A percentile compares a stretch with the other conserved stretches of the same genome.
Conservation (phyloP, 2,329 filamentous ascomycete genomes). For the Graphiopsis chlorocephala region DNA sequence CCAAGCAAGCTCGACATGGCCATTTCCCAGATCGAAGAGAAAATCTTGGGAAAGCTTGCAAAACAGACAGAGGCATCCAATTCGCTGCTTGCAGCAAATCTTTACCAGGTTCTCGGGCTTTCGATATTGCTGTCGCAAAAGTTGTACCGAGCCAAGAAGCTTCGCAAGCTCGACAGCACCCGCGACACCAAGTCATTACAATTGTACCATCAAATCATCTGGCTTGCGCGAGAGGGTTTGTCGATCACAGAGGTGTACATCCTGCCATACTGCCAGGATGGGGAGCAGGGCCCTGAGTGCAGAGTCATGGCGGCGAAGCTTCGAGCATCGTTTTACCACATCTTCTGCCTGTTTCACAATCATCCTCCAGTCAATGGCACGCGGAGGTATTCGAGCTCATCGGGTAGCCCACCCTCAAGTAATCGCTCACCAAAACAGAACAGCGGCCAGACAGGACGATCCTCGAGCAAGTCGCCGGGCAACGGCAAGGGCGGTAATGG, state of each 20-base stretch:
- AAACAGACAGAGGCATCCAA: slow-evolving; percentile 74
- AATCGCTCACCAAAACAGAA: slow-evolving; percentile 21
- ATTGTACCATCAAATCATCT: slow-evolving; percentile 87
- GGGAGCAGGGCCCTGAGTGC: slow-evolving; percentile 70
- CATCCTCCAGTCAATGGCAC: slow-evolving; percentile 68
- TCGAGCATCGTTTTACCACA: slow-evolving; percentile 90
- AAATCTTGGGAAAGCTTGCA: slow-evolving; percentile 88
- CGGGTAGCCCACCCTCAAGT: slow-evolving; percentile 27
- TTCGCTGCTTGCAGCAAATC: slow-evolving; percentile 72
- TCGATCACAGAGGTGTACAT: slow-evolving; percentile 83
- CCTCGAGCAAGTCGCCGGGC: slow-evolving; percentile 23
- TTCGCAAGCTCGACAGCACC: slow-evolving; percentile 77
- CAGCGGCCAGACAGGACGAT: slow-evolving; percentile 18
- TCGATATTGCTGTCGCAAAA: slow-evolving; percentile 85
- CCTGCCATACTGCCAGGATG: slow-evolving; percentile 68
- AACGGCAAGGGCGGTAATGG: slow-evolving; percentile 25
- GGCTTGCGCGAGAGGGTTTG: slow-evolving; percentile 88
- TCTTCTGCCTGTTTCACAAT: slow-evolving; percentile 95
- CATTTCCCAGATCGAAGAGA: slow-evolving; percentile 95
- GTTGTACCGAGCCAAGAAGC: slow-evolving; percentile 76
- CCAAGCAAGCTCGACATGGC: slow-evolving; percentile 63
- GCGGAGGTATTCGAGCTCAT: slow-evolving; percentile 36
- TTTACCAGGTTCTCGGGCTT: slow-evolving; percentile 88
- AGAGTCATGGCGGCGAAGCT: slow-evolving; percentile 90
- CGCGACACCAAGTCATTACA: slow-evolving; percentile 75